These are phyloP conservation scores for Arbutus unedo DNA, from an alignment of 148 eudicot species.

Conservation along the genomic window DNA sequence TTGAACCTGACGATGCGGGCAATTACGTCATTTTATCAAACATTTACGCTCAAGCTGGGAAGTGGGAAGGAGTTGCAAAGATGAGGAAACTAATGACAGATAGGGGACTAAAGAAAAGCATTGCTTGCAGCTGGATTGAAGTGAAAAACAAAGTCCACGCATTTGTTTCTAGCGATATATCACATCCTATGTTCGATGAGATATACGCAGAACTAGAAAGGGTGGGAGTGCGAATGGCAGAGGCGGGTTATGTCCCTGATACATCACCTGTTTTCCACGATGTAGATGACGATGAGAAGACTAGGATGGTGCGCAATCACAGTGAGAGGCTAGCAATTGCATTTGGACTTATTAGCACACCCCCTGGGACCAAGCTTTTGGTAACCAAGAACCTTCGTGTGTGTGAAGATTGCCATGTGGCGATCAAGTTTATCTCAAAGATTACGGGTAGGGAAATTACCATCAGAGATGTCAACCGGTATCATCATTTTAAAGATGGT, in stretches of 20 bases:
- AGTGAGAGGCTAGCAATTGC: conserved; percentile 73
- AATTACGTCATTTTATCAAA: conserved; percentile 59
- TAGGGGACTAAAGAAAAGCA: conserved; percentile 46
- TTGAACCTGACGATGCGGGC: conserved; percentile 57
- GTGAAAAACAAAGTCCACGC: conserved; percentile 56
- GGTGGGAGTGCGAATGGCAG: conserved; percentile 38
- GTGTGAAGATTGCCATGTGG: conserved; percentile 67
- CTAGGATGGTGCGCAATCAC: conserved; percentile 52
- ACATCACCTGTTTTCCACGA: conserved; percentile 59
- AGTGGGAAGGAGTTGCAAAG: conserved; percentile 60
- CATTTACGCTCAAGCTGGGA: conserved; percentile 66
- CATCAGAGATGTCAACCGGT: conserved; percentile 32
- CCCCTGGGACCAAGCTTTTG: conserved; percentile 27
- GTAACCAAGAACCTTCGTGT: conserved; percentile 39
- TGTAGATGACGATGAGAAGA: conserved; percentile 64
- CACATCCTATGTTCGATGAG: conserved; percentile 49
- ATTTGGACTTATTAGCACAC: conserved; percentile 54
- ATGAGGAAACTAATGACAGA: conserved; percentile 48
- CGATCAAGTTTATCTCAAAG: conserved; percentile 52
- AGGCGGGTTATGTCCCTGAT: conserved; percentile 49
- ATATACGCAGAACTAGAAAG: conserved; percentile 53
- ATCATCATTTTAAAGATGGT: conserved; percentile 63
- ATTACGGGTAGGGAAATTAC: conserved; percentile 23
- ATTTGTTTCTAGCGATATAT: conserved; percentile 53
- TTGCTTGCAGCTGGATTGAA: conserved; percentile 69